phyloP scores from a whole-genome alignment of 768 basidiomycete genomes.

The Gymnopilus junonius region DNA sequence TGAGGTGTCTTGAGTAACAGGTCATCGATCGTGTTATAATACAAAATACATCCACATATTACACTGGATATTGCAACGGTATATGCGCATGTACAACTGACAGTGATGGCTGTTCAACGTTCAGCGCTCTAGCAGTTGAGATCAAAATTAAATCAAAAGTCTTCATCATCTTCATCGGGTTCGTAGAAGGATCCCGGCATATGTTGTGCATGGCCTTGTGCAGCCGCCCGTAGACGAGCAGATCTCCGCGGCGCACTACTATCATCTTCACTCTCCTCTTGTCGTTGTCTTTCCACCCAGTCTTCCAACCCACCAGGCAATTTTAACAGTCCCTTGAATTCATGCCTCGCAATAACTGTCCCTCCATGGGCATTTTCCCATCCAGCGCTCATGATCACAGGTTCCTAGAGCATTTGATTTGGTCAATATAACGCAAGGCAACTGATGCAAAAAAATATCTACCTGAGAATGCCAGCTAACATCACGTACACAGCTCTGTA shows the following conservation, averaged over 20 bases:
- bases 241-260: constrained; percentile 29
- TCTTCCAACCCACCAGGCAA: constrained; percentile 70
- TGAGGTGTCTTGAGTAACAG: neutral
- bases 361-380: constrained; percentile 75
- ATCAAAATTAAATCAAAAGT: neutral
- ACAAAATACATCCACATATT: neutral
- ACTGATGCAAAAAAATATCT: constrained; percentile 16
- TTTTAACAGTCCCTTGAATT: constrained; percentile 94
- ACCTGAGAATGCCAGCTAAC: constrained; percentile 94
- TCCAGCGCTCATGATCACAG: constrained; percentile 88
- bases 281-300: constrained; percentile 60
- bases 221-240: constrained; percentile 18
- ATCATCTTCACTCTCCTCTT: constrained; percentile 26
- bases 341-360: constrained; percentile 87
- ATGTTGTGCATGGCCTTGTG: constrained; percentile 8
- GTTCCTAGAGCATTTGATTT: constrained; percentile 55
- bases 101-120: neutral
- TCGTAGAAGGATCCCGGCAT: constrained; percentile 24
- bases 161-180: constrained; percentile 16
- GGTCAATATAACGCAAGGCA: neutral
- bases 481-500: constrained; percentile 77
- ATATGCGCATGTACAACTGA: neutral
- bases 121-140: neutral
- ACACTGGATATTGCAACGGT: neutral
- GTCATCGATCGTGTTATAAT: neutral